Conservation (phyloP, 129 eudicot species). For the Centaurea solstitialis region DNA sequence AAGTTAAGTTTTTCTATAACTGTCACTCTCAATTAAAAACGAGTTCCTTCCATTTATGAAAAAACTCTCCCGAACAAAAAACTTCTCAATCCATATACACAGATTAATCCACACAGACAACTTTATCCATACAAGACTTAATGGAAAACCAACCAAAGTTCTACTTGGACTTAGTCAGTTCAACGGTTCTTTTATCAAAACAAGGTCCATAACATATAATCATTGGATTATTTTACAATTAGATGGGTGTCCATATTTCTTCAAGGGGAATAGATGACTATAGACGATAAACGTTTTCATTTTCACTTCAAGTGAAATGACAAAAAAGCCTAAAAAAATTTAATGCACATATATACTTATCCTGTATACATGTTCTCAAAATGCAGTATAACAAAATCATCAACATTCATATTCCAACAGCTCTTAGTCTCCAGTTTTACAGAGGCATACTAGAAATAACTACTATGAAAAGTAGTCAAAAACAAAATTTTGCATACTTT, state of each 20-base stretch:
- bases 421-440: background rate
- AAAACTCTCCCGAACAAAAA: too few relatives aligned
- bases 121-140: too few relatives aligned
- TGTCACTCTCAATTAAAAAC: too few relatives aligned
- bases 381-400: background rate
- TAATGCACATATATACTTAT: background rate
- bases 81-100: too few relatives aligned
- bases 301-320: background rate
- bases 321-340: background rate
- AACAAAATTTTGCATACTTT: background rate
- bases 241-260: background rate
- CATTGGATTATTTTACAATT: background rate
- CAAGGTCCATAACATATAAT: background rate
- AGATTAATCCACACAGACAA: too few relatives aligned
- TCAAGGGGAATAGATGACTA: background rate
- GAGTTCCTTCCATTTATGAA: too few relatives aligned
- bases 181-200: background rate
- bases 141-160: too few relatives aligned
- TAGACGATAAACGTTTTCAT: background rate
- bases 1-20: too few relatives aligned
- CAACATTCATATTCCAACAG: background rate
- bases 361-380: background rate
- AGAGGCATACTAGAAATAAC: background rate
- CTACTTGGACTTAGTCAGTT: background rate
- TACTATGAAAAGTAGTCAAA: background rate